Base-by-base conservation (phyloP, 331 rosid species). In the Acacia pycnantha region DNA sequence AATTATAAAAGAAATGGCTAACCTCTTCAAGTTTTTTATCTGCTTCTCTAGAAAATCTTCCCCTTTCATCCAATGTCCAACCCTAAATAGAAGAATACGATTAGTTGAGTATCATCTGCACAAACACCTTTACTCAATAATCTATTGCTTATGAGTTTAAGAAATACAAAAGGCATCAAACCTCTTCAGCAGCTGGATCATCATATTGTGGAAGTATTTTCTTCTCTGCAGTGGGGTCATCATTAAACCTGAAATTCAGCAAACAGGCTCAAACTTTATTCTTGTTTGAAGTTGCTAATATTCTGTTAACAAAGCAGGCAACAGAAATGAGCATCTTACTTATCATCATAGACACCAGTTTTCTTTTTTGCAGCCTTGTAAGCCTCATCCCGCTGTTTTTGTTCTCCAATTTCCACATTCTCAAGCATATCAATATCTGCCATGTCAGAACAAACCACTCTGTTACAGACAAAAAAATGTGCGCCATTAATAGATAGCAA, bases 21-120 rank as follows among this genome's bases (percentile, higher is more conserved):
- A 90, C 87, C 99, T 92, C 99, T 88, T 84, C 94, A 72, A 95
- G 92, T 83, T 90, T 92, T 89, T 92, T 95, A 89, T 92, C 97
- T 54, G 99, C 98, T 82, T 89, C 99, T 19, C 91, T 89, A 24
- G 90, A 85, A 84, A 93, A 43, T 51, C 81, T 88, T 74, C 98
- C 97, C 81, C 89, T 90, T 84, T 78, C 97, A 85, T 93, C 98
- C 79, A 95, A 82, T 74, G 91, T 88, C 73, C 93, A 54, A 77
- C 96, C 98, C 98, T 92, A 79, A 76, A 86, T 44, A 73, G 41
- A 86, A 74, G 31, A 79, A 82, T 71, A 27, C 33, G 68, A 26
- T 77, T 27, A 62, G 19, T 62, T 27, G 15, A 87, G 65, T 58
- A 73, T 64, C 70, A 75, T 81, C 74, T 43, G 37, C 53, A 78